Conservation (phyloP, 176 grass and related monocot species). For the Panicum miliaceum region DNA sequence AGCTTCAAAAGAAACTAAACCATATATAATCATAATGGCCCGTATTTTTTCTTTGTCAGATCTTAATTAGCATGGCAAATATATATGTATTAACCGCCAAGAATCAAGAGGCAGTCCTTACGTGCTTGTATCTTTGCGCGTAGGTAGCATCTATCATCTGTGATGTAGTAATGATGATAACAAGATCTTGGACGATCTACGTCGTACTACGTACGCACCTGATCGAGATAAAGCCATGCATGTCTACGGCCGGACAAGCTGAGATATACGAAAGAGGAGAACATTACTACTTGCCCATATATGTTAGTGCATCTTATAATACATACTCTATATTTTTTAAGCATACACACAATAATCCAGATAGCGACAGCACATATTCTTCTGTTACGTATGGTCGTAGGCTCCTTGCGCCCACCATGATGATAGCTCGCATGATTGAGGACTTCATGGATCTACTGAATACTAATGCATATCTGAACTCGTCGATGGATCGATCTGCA, state of each 20-base stretch:
- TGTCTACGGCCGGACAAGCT: too few species aligned
- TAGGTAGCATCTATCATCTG: background rate
- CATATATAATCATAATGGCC: too few species aligned
- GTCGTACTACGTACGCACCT: background rate
- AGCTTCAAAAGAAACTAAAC: background rate
- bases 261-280: background rate
- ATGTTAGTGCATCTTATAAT: background rate
- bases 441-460: background rate
- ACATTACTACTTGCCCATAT: background rate
- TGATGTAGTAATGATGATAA: background rate
- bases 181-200: background rate
- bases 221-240: background rate
- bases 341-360: background rate
- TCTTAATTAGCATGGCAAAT: too few species aligned
- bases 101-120: background rate
- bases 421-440: background rate
- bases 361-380: background rate
- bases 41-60: background rate
- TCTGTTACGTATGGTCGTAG: background rate
- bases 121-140: background rate
- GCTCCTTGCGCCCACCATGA: background rate
- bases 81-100: background rate
- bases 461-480: too few species aligned
- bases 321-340: background rate
- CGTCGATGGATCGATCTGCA: too few species aligned